These are phyloP conservation scores for Simplicillium aogashimaense DNA, from an alignment of 2,329 filamentous ascomycete genomes.

Conservation along the genomic window DNA sequence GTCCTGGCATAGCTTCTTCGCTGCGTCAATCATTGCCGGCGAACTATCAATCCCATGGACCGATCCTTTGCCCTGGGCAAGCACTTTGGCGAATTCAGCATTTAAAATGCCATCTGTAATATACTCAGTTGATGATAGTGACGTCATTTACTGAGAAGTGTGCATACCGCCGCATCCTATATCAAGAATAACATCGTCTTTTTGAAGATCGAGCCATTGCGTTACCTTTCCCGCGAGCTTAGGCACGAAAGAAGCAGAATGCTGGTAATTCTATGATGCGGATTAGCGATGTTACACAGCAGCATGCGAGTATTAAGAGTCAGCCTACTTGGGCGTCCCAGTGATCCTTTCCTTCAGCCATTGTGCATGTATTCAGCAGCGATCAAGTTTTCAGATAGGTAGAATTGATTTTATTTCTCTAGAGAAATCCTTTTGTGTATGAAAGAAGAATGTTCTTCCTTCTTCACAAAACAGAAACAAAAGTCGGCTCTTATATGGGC, in stretches of 20 bases:
- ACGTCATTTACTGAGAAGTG: neutral
- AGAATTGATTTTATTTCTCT: neutral
- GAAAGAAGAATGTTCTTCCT: neutral
- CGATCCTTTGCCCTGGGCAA: constrained; percentile 33
- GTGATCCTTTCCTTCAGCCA: constrained; percentile 15
- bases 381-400: constrained; percentile 16
- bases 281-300: constrained; percentile 8
- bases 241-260: constrained; percentile 54
- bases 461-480: too few relatives aligned
- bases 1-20: constrained; percentile 28
- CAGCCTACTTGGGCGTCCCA: constrained; percentile 17
- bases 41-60: constrained; percentile 52
- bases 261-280: constrained; percentile 41
- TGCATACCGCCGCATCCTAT: constrained; percentile 51
- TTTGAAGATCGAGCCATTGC: constrained; percentile 46
- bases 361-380: constrained; percentile 8
- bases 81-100: constrained; percentile 36
- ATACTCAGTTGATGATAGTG: constrained; percentile 4
- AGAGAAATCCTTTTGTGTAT: neutral
- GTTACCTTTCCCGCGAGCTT: constrained; percentile 49
- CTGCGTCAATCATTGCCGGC: constrained; percentile 45
- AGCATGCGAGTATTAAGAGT: constrained; percentile 3
- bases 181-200: constrained; percentile 49
- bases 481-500: neutral
- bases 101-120: constrained; percentile 47